A percentile compares a stretch with the other conserved stretches of the same genome.
These are phyloP conservation scores for Sicyos baderoa DNA, from an alignment of 306 rosid species.

Conservation along the genomic window DNA sequence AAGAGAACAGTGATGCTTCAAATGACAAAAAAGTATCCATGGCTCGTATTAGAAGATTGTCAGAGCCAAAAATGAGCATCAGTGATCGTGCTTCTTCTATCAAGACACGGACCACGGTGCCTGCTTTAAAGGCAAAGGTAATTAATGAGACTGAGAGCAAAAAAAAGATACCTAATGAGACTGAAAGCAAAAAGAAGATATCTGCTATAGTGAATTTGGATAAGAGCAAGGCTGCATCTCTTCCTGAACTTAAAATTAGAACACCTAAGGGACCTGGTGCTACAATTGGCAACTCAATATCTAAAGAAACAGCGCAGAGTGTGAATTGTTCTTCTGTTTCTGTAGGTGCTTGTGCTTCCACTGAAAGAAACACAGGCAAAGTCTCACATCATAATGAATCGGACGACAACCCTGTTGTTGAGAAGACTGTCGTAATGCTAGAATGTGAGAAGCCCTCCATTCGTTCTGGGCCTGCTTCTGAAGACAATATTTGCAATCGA, in stretches of 20 bases:
- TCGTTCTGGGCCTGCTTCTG: constrained; percentile 27
- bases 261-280: constrained; percentile 50
- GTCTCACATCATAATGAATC: constrained; percentile 34
- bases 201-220: constrained; percentile 74
- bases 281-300: constrained; percentile 35
- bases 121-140: constrained; percentile 41
- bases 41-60: constrained; percentile 76
- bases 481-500: constrained; percentile 27
- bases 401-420: constrained; percentile 67
- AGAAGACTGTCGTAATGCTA: constrained; percentile 77
- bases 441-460: constrained; percentile 49
- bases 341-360: constrained; percentile 36
- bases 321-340: constrained; percentile 35
- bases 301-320: constrained; percentile 42
- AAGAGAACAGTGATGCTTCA: constrained; percentile 44
- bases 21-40: constrained; percentile 61
- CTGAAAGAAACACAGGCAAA: constrained; percentile 34
- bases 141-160: constrained; percentile 55
- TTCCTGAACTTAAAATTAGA: constrained; percentile 84
- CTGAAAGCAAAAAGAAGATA: constrained; percentile 60
- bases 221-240: constrained; percentile 75
- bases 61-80: constrained; percentile 71
- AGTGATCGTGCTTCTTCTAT: constrained; percentile 39
- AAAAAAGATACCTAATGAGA: constrained; percentile 45
- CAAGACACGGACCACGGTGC: constrained; percentile 34